These are phyloP conservation scores for Microcos paniculata DNA, from an alignment of 345 rosid genomes.

Conservation along the genomic window DNA sequence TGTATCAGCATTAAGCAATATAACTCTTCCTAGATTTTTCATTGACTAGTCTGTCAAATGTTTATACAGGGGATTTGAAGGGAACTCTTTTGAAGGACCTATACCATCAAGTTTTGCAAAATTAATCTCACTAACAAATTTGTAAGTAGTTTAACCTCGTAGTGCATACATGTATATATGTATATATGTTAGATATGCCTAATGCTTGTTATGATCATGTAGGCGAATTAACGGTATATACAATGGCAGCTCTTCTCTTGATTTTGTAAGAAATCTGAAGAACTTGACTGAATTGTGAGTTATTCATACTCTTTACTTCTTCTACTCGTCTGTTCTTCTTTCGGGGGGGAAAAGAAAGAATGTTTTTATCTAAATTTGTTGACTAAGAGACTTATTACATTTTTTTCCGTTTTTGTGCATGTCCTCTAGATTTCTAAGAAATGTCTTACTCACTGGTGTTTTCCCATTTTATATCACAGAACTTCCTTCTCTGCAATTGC, in stretches of 20 bases:
- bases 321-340: background rate
- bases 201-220: background rate
- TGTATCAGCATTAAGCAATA: no score
- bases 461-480: constrained; percentile 30
- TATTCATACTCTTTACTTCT: background rate
- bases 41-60: background rate
- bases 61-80: constrained; percentile 27
- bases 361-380: background rate
- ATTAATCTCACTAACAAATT: constrained; percentile 16
- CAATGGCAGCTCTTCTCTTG: constrained; percentile 42
- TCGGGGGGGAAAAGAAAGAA: no score
- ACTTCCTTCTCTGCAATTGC: background rate
- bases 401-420: background rate
- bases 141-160: constrained; percentile 38
- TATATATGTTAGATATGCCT: background rate
- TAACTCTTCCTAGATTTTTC: background rate
- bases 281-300: constrained; percentile 40
- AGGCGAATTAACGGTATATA: constrained; percentile 39
- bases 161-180: background rate
- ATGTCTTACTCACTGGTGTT: constrained; percentile 23
- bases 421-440: constrained; percentile 29
- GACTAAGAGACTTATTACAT: no score
- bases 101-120: constrained; percentile 41
- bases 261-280: constrained; percentile 36
- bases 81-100: constrained; percentile 41